Evolutionary conservation across 495 filamentous ascomycete species (phyloP).

Genomic region (Daldinia childiae): DNA sequence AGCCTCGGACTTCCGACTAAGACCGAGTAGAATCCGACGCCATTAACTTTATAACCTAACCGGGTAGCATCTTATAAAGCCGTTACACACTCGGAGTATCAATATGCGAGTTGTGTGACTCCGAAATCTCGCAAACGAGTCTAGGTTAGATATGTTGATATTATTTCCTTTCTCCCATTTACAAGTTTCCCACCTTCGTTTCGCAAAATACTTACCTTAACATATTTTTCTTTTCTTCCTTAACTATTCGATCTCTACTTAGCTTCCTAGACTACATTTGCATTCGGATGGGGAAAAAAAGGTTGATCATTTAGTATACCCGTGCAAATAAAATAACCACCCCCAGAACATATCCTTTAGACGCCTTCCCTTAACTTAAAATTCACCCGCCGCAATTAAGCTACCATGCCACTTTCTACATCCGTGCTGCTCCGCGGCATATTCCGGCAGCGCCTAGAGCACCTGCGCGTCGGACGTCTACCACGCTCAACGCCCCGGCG

Average conservation of each 20-base stretch:
- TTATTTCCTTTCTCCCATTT: neutral
- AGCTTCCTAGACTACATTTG: too few species aligned
- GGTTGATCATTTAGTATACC: neutral
- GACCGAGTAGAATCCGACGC: neutral
- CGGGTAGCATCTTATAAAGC: too few species aligned
- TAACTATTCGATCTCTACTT: too few species aligned
- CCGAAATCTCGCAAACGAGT: neutral
- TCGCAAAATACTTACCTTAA: conserved; percentile 6
- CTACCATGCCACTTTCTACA: conserved; percentile 14
- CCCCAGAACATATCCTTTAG: neutral
- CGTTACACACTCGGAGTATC: neutral
- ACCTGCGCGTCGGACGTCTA: conserved; percentile 17
- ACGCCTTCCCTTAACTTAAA: neutral
- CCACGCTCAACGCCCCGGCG: conserved; percentile 30
- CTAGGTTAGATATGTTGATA: neutral
- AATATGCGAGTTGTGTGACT: conserved; percentile 12
- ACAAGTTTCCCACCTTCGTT: neutral
- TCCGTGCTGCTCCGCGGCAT: conserved; percentile 13
- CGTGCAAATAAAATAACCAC: neutral
- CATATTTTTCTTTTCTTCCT: too few species aligned
- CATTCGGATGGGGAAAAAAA: neutral
- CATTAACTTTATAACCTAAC: neutral
- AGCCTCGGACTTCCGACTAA: neutral
- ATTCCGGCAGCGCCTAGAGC: conserved; percentile 30
- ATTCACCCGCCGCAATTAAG: neutral